Evolutionary conservation across 2,329 filamentous ascomycete species (phyloP).

Genomic region (Fusarium compactum): DNA sequence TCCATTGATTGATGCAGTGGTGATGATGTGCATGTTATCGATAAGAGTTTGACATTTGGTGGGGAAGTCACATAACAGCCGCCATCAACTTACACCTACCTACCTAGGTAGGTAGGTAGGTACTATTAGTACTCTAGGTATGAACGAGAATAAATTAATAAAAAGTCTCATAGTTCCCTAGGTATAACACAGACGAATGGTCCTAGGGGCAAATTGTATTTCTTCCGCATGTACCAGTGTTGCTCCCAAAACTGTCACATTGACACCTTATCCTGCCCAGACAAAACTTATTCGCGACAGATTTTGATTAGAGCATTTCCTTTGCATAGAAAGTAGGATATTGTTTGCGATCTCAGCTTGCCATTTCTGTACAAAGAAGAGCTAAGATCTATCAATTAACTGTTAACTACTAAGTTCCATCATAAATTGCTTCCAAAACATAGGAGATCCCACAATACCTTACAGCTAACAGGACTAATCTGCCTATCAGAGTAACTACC

Average conservation of each 20-base stretch:
- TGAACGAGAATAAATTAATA: neutral
- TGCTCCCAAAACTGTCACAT: neutral
- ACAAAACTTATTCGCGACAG: neutral
- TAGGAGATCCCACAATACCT: neutral
- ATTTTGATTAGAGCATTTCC: neutral
- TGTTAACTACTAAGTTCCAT: neutral
- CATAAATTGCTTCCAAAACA: neutral
- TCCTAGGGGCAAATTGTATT: neutral
- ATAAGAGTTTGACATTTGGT: constrained; percentile 28
- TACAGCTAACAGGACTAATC: neutral
- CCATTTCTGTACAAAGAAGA: neutral
- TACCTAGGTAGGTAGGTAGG: no score
- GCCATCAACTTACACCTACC: neutral
- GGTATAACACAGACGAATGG: neutral
- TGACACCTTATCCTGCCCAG: neutral
- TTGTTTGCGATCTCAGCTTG: neutral
- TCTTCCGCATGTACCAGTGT: neutral
- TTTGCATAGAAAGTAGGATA: neutral
- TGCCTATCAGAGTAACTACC: neutral
- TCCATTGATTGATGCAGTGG: constrained; percentile 10
- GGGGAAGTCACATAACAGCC: constrained; percentile 7
- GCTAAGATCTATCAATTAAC: neutral
- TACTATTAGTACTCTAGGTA: neutral
- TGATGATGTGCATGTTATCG: constrained; percentile 31
- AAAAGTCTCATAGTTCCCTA: neutral